Evolutionary conservation across 2,329 filamentous ascomycete species (phyloP).

Genomic region (Exophiala oligosperma): DNA sequence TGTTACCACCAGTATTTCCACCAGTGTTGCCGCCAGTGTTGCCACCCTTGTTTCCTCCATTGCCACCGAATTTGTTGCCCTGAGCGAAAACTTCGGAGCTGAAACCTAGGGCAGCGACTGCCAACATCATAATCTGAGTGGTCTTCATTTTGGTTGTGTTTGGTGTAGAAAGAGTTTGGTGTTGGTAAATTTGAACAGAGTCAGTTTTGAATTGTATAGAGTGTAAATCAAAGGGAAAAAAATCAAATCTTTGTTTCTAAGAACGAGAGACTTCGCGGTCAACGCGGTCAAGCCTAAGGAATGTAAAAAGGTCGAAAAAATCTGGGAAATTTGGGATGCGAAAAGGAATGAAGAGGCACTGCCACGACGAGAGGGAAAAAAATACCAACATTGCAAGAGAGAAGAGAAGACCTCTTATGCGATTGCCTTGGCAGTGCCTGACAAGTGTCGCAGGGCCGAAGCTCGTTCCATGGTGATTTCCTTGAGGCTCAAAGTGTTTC

Average conservation of each 20-base stretch:
- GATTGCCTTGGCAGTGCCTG: slow-evolving; percentile 19
- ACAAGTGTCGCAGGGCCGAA: neutral
- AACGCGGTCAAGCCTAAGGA: slow-evolving; percentile 25
- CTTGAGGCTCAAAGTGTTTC: slow-evolving; percentile 29
- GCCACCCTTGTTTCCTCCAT: slow-evolving; percentile 25
- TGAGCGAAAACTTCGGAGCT: slow-evolving; percentile 17
- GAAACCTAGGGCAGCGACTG: slow-evolving; percentile 19
- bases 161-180: neutral
- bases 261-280: slow-evolving; percentile 28
- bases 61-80: slow-evolving; percentile 16
- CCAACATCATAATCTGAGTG: slow-evolving; percentile 20
- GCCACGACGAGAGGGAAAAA: slow-evolving; percentile 25
- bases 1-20: neutral
- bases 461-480: slow-evolving; percentile 25
- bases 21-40: slow-evolving; percentile 23
- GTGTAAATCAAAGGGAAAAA: slow-evolving; percentile 9
- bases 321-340: neutral
- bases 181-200: neutral
- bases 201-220: slow-evolving; percentile 8
- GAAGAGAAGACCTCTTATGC: slow-evolving; percentile 22
- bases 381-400: slow-evolving; percentile 11
- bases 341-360: slow-evolving; percentile 30
- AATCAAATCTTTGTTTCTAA: slow-evolving; percentile 1
- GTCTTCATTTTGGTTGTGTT: slow-evolving; percentile 20
- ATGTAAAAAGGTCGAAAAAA: slow-evolving; percentile 8